Evolutionary conservation across 148 eudicot genomes (phyloP).

Genomic region (Diospyros lotus): DNA sequence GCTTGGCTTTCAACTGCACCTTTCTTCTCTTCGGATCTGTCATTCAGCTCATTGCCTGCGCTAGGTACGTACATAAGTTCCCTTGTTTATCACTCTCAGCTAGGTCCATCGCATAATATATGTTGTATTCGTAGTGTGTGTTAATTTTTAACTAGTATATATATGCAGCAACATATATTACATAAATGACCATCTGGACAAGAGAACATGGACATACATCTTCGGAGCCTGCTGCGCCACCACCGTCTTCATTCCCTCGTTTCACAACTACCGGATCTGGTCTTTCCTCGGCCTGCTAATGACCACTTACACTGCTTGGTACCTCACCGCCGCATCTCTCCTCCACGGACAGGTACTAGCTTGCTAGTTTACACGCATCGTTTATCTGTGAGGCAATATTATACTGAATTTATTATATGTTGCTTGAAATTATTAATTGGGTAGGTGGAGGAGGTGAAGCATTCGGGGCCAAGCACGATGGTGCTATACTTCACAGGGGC

Average conservation of each 20-base stretch:
- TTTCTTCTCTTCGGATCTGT: constrained; percentile 95
- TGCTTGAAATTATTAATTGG: neutral
- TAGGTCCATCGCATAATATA: too few relatives aligned
- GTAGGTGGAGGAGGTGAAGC: constrained; percentile 81
- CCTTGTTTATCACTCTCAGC: neutral
- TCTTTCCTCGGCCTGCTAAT: constrained; percentile 75
- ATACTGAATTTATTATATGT: neutral
- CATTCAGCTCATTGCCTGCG: constrained; percentile 95
- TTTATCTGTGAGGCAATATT: too few relatives aligned
- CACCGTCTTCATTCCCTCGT: constrained; percentile 84
- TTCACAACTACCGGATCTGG: constrained; percentile 91
- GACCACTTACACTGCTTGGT: constrained; percentile 98
- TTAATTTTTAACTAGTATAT: neutral
- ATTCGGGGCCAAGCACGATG: constrained; percentile 72
- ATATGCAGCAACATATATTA: constrained; percentile 85
- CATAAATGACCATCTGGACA: constrained; percentile 89
- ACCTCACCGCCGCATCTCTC: constrained; percentile 78
- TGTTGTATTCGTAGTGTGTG: too few relatives aligned
- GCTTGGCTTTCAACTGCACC: constrained; percentile 89
- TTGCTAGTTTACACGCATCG: neutral
- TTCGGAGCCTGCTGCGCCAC: constrained; percentile 97
- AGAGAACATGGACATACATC: constrained; percentile 93
- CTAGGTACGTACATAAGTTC: constrained; percentile 41
- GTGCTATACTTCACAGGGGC: constrained; percentile 93
- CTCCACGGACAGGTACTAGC: constrained; percentile 77